Evolutionary conservation across 23 red algal species (phyloP).

Genomic region (Cyanidium caldarium): DNA sequence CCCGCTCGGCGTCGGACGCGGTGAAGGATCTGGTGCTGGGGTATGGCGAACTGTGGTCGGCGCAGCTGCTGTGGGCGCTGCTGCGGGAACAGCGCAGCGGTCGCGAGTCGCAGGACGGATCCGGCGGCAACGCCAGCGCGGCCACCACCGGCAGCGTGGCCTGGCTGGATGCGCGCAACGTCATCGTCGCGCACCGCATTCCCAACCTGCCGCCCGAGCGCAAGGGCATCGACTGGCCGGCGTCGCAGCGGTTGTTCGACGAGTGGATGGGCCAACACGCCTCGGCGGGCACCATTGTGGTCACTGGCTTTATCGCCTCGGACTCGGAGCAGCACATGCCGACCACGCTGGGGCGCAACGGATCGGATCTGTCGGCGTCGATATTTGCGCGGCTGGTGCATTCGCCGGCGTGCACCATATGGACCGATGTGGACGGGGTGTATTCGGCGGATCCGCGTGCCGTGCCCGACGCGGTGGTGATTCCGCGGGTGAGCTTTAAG

Average conservation of each 20-base stretch:
- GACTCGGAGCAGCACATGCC: constrained; percentile 42
- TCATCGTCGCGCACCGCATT: constrained; percentile 35
- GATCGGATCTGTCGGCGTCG: constrained; percentile 57
- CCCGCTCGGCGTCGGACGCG: constrained; percentile 36
- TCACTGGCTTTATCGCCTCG: constrained; percentile 66
- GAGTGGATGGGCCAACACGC: constrained; percentile 58
- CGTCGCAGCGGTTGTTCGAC: constrained; percentile 13
- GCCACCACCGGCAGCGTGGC: constrained; percentile 14
- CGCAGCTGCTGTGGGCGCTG: constrained; percentile 72
- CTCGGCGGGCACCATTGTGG: constrained; percentile 36
- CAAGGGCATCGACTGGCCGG: constrained; percentile 32
- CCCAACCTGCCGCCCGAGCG: constrained; percentile 16
- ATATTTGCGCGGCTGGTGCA: constrained; percentile 53
- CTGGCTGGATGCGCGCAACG: constrained; percentile 77
- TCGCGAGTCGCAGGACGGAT: too few relatives aligned
- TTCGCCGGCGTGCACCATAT: constrained; percentile 42
- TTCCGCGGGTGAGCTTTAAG: constrained; percentile 77
- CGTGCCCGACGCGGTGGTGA: constrained; percentile 74
- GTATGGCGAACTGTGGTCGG: constrained; percentile 86
- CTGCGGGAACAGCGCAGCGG: constrained; percentile 12
- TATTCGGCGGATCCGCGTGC: constrained; percentile 86
- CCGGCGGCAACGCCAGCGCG: too few relatives aligned
- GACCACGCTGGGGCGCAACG: constrained; percentile 76
- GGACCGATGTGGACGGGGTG: constrained; percentile 94
- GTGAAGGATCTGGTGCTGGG: constrained; percentile 74